These are phyloP conservation scores for Vitis hybrid DNA, from an alignment of 177 flowering plant species.

Conservation along the genomic window DNA sequence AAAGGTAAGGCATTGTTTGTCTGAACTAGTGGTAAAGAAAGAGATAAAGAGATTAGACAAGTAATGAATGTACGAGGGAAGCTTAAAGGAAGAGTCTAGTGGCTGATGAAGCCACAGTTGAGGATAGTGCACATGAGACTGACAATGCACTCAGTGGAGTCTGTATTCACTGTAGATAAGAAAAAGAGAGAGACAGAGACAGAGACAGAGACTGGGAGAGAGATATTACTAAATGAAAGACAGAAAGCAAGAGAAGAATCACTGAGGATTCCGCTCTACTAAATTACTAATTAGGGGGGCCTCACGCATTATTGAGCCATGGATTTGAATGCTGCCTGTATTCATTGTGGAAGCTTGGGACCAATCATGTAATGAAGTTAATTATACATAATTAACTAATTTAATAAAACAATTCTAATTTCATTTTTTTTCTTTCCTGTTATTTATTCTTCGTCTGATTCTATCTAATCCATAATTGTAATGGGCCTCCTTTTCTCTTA, in stretches of 20 bases:
- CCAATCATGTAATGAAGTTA: too few relatives aligned
- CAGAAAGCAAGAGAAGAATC: neutral
- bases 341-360: too few relatives aligned
- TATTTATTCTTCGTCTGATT: too few relatives aligned
- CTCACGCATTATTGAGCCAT: too few relatives aligned
- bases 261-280: too few relatives aligned
- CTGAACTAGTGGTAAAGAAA: constrained; percentile 4
- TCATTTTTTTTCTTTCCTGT: too few relatives aligned
- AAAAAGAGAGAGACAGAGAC: constrained; percentile 23
- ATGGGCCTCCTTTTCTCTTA: too few relatives aligned
- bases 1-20: constrained; percentile 12
- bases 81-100: constrained; percentile 6
- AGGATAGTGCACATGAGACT: constrained; percentile 49
- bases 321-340: too few relatives aligned
- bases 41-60: neutral
- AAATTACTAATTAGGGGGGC: too few relatives aligned
- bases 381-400: too few relatives aligned
- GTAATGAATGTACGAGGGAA: neutral
- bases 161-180: neutral
- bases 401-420: too few relatives aligned
- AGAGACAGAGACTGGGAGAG: neutral
- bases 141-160: constrained; percentile 17
- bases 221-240: neutral
- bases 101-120: constrained; percentile 27
- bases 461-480: too few relatives aligned